Percentiles rank a stretch among this genome's conserved stretches.
Conservation (phyloP, 2,329 filamentous ascomycete species). For the Daldinia sp. region DNA sequence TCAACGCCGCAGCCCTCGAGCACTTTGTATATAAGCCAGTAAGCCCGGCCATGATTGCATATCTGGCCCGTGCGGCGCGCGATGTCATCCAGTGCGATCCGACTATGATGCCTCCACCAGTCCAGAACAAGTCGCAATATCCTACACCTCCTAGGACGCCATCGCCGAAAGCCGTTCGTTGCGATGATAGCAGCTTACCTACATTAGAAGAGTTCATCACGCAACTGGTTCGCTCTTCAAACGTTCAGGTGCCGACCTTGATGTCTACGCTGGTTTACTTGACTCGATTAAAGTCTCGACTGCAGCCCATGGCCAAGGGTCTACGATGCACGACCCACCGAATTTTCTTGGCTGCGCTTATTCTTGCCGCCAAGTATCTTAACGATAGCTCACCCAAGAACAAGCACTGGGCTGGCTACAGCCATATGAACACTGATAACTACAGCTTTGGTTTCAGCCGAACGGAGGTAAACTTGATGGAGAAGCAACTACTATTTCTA, state of each 20-base stretch:
- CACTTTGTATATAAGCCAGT: slow-evolving; percentile 83
- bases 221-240: slow-evolving; percentile 88
- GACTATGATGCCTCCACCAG: slow-evolving; percentile 59
- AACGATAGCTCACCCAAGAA: slow-evolving; percentile 99
- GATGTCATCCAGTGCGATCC: slow-evolving; percentile 84
- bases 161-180: slow-evolving; percentile 54
- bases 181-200: slow-evolving; percentile 68
- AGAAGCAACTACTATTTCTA: slow-evolving; percentile 95
- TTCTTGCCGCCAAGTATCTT: slow-evolving; percentile 92
- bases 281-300: slow-evolving; percentile 78
- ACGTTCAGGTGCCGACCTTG: slow-evolving; percentile 95
- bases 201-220: slow-evolving; percentile 90
- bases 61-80: slow-evolving; percentile 76
- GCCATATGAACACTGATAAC: slow-evolving; percentile 71
- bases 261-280: slow-evolving; percentile 98
- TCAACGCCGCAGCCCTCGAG: slow-evolving; percentile 79
- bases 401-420: slow-evolving; percentile 99
- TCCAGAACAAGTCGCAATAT: slow-evolving; percentile 48
- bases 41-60: slow-evolving; percentile 77
- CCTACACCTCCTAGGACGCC: slow-evolving; percentile 62
- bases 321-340: slow-evolving; percentile 96
- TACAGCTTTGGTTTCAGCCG: slow-evolving; percentile 87
- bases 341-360: slow-evolving; percentile 91
- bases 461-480: slow-evolving; percentile 98
- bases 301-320: slow-evolving; percentile 94